Evolutionary conservation across 2,329 filamentous ascomycete species (phyloP).

Genomic region (Cladosporium halotolerans): DNA sequence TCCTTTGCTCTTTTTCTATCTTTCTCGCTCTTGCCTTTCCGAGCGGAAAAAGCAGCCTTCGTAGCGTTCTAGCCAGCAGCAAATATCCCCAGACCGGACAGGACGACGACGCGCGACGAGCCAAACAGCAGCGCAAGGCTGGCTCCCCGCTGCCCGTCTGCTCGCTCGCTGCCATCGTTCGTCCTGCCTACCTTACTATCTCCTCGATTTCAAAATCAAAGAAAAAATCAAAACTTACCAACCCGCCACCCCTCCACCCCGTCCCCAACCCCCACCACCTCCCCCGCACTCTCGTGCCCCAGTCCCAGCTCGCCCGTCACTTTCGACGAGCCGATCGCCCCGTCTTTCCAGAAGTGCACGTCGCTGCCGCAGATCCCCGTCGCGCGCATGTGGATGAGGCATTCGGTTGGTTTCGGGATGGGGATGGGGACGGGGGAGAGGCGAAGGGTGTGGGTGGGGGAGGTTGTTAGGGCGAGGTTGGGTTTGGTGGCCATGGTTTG

Average conservation of each 20-base stretch:
- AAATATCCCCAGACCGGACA: no score
- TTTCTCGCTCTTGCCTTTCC: no score
- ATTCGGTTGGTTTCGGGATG: slow-evolving; percentile 23
- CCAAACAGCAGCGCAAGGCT: no score
- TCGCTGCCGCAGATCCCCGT: slow-evolving; percentile 30
- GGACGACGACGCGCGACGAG: no score
- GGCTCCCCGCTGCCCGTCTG: no score
- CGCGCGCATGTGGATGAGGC: slow-evolving; percentile 27
- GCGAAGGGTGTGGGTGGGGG: slow-evolving; percentile 27
- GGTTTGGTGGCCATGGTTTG: background rate
- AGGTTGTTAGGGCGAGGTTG: slow-evolving; percentile 29
- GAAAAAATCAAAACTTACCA: slow-evolving; percentile 15
- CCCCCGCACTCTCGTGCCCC: slow-evolving; percentile 28
- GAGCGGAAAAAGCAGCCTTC: no score
- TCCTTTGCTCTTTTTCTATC: no score
- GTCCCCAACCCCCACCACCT: slow-evolving; percentile 20
- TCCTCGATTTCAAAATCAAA: background rate
- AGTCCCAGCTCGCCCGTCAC: slow-evolving; percentile 20
- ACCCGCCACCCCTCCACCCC: slow-evolving; percentile 20
- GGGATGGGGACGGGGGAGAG: slow-evolving; percentile 20
- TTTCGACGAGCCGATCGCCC: slow-evolving; percentile 23
- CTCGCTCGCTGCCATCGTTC: no score
- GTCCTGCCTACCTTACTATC: no score
- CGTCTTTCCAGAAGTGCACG: slow-evolving; percentile 30
- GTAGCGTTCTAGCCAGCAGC: no score